A percentile compares a stretch with the other conserved stretches of the same genome.
Evolutionary conservation across 2,329 filamentous ascomycete genomes (phyloP).

Genomic region (Colletotrichum sp.): DNA sequence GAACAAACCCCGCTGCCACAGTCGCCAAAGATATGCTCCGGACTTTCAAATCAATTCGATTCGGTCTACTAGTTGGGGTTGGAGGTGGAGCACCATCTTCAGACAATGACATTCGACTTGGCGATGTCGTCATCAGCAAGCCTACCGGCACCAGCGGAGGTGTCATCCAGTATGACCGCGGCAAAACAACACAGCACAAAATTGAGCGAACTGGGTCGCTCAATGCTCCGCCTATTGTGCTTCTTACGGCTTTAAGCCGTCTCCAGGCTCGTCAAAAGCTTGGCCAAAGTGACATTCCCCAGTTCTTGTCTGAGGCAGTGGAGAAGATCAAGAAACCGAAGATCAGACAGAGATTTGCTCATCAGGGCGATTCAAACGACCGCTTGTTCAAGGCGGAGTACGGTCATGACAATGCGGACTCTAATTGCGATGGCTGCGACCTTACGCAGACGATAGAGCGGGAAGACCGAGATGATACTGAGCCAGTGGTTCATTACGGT

Average conservation of each 20-base stretch:
- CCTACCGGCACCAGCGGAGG: conserved; percentile 21
- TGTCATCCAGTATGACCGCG: conserved; percentile 28
- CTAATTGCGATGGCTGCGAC: neutral
- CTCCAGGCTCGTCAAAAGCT: rapidly evolving
- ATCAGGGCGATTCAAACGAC: neutral
- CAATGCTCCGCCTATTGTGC: neutral
- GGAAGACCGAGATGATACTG: neutral
- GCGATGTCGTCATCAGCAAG: conserved; percentile 30
- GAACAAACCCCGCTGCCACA: conserved; percentile 28
- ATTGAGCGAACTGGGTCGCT: neutral
- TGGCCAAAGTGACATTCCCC: neutral
- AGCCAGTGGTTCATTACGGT: conserved; percentile 26
- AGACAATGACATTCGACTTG: conserved; percentile 26
- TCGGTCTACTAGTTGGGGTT: neutral
- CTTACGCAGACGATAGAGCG: neutral
- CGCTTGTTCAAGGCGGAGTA: neutral
- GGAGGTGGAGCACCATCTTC: neutral
- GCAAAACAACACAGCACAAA: neutral
- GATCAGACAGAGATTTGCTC: neutral
- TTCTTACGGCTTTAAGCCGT: neutral
- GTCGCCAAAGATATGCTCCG: conserved; percentile 30
- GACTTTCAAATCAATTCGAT: neutral
- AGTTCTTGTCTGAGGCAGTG: neutral
- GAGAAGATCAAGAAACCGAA: neutral
- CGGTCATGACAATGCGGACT: neutral